These are phyloP conservation scores for Thraustochytrium sp. DNA, from an alignment of 352 stramenopile genomes.

Conservation along the genomic window DNA sequence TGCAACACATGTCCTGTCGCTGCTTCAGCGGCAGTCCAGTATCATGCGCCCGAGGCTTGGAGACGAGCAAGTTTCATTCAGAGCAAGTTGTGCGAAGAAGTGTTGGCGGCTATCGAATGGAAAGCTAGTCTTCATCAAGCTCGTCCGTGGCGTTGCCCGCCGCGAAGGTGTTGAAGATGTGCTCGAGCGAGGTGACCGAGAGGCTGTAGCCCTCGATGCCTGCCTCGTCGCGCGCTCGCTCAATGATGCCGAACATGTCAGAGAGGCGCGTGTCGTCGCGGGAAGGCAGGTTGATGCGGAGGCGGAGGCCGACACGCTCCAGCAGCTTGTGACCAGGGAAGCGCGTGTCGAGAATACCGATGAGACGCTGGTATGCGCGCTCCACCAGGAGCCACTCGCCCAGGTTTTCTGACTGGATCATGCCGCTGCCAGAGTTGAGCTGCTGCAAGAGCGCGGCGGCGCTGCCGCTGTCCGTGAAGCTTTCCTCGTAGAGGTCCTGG, in stretches of 20 bases:
- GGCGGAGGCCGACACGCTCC: constrained; percentile 51
- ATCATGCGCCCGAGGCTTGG: too few species aligned
- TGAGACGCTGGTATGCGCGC: background rate
- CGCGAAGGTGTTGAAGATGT: constrained; percentile 81
- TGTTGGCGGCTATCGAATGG: too few species aligned
- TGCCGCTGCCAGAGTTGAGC: background rate
- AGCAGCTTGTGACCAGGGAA: constrained; percentile 43
- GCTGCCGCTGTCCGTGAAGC: background rate
- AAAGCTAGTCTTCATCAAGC: too few species aligned
- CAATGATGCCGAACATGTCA: constrained; percentile 67
- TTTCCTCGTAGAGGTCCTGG: background rate
- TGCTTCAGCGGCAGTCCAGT: too few species aligned
- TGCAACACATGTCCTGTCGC: too few species aligned
- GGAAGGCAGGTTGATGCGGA: constrained; percentile 51
- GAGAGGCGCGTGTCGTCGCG: constrained; percentile 66
- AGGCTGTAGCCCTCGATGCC: constrained; percentile 73
- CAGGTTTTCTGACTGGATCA: background rate
- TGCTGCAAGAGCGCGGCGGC: background rate
- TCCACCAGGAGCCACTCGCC: constrained; percentile 36
- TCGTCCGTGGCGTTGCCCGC: constrained; percentile 30
- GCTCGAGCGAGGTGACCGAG: constrained; percentile 76
- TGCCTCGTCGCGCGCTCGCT: constrained; percentile 58
- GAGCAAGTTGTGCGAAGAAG: too few species aligned
- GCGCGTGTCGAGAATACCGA: background rate
- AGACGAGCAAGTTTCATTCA: too few species aligned